phyloP scores from a whole-genome alignment of 2,329 filamentous ascomycete genomes.

The Cercospora zeina region DNA sequence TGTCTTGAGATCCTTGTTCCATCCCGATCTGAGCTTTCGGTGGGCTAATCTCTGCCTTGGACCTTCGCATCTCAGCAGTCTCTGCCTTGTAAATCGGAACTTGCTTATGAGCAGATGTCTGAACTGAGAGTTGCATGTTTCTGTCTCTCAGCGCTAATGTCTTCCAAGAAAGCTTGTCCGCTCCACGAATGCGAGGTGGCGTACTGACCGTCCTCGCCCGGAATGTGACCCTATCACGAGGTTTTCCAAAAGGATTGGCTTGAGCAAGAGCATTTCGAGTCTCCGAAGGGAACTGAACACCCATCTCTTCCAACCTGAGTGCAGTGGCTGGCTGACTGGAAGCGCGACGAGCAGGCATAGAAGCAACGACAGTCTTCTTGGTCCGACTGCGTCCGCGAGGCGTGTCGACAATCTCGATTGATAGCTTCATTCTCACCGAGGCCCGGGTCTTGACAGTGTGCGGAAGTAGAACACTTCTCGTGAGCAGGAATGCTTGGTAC shows the following conservation, averaged over 20 bases:
- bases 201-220: background rate
- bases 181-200: background rate
- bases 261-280: background rate
- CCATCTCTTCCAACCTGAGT: background rate
- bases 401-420: background rate
- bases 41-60: no score
- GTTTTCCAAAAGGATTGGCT: background rate
- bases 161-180: no score
- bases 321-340: background rate
- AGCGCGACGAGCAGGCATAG: background rate
- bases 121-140: background rate
- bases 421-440: background rate
- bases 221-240: background rate
- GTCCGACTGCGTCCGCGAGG: conserved; percentile 5
- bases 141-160: background rate
- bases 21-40: no score
- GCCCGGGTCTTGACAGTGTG: conserved; percentile 7
- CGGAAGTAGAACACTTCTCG: conserved; percentile 19
- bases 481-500: conserved; percentile 22
- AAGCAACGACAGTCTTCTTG: background rate
- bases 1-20: background rate
- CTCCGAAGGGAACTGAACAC: conserved; percentile 2
- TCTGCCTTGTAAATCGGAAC: no score
- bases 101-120: background rate
- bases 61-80: no score